Conservation (phyloP, 495 filamentous ascomycete genomes). For the Margaritispora aquatica region DNA sequence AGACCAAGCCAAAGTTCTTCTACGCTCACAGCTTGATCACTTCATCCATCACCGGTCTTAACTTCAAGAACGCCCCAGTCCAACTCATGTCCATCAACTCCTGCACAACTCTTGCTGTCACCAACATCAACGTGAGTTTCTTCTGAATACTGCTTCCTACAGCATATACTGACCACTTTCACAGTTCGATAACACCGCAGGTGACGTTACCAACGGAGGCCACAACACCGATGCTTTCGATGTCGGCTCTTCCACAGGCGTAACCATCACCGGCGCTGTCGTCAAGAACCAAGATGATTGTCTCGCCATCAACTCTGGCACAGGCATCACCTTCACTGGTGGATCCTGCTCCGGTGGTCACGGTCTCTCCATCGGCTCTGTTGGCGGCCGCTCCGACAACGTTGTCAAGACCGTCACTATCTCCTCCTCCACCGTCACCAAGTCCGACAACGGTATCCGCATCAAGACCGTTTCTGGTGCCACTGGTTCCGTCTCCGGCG, state of each 20-base stretch:
- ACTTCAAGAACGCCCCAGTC: conserved; percentile 50
- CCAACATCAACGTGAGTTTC: conserved; percentile 40
- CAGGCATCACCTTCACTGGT: conserved; percentile 43
- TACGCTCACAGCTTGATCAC: conserved; percentile 41
- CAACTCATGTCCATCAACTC: conserved; percentile 54
- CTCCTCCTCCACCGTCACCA: conserved; percentile 40
- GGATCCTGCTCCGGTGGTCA: conserved; percentile 52
- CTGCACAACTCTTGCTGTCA: conserved; percentile 26
- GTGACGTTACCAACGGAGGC: conserved; percentile 40
- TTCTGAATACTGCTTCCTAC: background rate
- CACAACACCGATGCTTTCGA: conserved; percentile 68
- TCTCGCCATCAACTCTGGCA: conserved; percentile 56
- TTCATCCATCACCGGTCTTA: conserved; percentile 45
- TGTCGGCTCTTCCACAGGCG: conserved; percentile 37
- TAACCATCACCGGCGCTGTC: conserved; percentile 49
- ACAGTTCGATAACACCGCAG: conserved; percentile 35
- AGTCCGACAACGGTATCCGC: conserved; percentile 52
- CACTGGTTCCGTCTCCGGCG: conserved; percentile 49
- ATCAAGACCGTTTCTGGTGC: conserved; percentile 55
- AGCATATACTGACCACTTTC: background rate
- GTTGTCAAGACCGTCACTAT: conserved; percentile 51
- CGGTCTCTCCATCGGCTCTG: conserved; percentile 64
- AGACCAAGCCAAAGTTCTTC: conserved; percentile 52
- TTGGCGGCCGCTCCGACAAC: conserved; percentile 58
- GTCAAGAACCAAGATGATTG: conserved; percentile 65